Percentiles rank a stretch among this genome's conserved stretches.
Evolutionary conservation across 2,329 filamentous ascomycete species (phyloP).

Genomic region (Talaromyces sp.): DNA sequence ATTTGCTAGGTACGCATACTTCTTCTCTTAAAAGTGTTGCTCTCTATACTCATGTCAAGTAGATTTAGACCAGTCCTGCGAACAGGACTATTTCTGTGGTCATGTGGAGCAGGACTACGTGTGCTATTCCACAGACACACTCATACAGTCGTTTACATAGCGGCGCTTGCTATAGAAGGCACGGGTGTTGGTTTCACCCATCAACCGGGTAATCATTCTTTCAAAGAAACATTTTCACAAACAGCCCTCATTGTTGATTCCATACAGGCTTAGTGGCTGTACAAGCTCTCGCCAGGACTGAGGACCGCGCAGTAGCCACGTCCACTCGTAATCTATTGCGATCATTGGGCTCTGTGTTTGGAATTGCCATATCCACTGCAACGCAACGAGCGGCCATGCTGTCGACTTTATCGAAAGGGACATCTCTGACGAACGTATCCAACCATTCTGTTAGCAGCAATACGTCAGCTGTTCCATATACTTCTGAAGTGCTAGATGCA

Average conservation of each 20-base stretch:
- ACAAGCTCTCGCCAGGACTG: constrained; percentile 6
- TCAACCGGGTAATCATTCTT: constrained; percentile 8
- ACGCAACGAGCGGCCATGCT: constrained; percentile 4
- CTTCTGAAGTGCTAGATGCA: constrained; percentile 1
- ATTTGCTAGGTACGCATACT: constrained; percentile 3
- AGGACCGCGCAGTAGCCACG: constrained; percentile 12
- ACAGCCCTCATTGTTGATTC: neutral
- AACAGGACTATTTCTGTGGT: constrained; percentile 8
- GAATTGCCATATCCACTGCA: constrained; percentile 12
- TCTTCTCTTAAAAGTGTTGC: neutral
- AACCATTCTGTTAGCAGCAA: neutral
- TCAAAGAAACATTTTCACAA: neutral
- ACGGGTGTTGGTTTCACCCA: constrained; percentile 9
- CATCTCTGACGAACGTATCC: neutral
- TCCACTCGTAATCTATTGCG: constrained; percentile 11
- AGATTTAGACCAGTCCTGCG: constrained; percentile 10
- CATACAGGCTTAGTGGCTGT: constrained; percentile 8
- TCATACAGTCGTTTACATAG: constrained; percentile 1
- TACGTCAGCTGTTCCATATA: neutral
- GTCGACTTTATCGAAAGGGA: neutral
- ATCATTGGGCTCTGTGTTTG: constrained; percentile 10
- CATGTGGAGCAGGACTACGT: constrained; percentile 2
- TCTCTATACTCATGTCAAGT: neutral
- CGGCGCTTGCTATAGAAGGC: constrained; percentile 8
- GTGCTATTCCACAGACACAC: constrained; percentile 7